phyloP scores from a whole-genome alignment of 805 yeast genomes.

The Pichia deserticola region DNA sequence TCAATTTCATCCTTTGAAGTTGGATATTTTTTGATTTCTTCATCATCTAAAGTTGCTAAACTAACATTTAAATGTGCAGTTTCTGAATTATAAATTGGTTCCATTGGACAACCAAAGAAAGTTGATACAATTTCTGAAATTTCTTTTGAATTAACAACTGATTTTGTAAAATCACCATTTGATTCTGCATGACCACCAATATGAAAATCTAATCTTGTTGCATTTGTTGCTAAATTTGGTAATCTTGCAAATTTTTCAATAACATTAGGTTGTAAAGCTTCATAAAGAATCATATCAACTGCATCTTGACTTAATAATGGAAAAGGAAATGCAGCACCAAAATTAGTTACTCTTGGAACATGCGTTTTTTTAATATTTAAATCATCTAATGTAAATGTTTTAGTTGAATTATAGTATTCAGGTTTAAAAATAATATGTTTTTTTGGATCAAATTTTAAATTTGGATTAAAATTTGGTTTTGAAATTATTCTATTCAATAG shows the following conservation, averaged over 20 bases:
- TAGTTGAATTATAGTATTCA: conserved; percentile 31
- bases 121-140: conserved; percentile 39
- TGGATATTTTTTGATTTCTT: conserved; percentile 8
- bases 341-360: conserved; percentile 27
- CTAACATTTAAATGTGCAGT: conserved; percentile 46
- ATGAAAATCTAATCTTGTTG: conserved; percentile 35
- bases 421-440: conserved; percentile 27
- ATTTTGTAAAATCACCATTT: conserved; percentile 37
- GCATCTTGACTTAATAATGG: conserved; percentile 55
- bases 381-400: conserved; percentile 31
- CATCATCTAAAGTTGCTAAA: conserved; percentile 25
- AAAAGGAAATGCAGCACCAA: conserved; percentile 48
- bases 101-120: conserved; percentile 45
- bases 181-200: conserved; percentile 41
- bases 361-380: conserved; percentile 32
- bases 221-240: conserved; percentile 26
- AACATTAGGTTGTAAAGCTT: conserved; percentile 37
- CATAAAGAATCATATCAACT: conserved; percentile 46
- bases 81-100: conserved; percentile 43
- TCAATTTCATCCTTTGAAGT: conserved; percentile 10
- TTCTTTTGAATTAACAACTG: conserved; percentile 47
- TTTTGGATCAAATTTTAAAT: conserved; percentile 30
- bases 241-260: conserved; percentile 38
- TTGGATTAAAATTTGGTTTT: conserved; percentile 21
- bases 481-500: conserved; percentile 15